Evolutionary conservation across 2,329 filamentous ascomycete genomes (phyloP), one percentile per base, ranked within the genome.

Genomic region (Neonectria sp.): DNA sequence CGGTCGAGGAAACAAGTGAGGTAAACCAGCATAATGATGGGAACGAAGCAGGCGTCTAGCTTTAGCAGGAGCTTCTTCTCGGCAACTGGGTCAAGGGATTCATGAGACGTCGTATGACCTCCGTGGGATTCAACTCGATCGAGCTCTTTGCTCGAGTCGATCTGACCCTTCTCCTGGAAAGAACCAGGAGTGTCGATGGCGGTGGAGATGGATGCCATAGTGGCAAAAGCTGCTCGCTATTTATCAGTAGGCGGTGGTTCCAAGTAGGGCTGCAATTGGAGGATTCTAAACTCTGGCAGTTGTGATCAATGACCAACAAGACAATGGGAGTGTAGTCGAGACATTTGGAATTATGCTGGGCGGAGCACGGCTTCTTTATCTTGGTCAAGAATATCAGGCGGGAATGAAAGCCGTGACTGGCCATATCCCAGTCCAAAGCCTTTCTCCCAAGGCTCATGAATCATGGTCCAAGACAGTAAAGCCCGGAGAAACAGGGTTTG

Each of bases 1-100:
- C 88, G 82, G 75, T 90, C 88, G 46, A 89, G 79, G 71, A 87
- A 88, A 67, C 84, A 87, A 4, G 83, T 82, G 24, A 90, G 73
- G 68, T 88, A 90, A 5, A 89, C 81, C 53, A 88, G 76, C 82
- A 87, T 88, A 65, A 89, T 85, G 61, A 89, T 83, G 57, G 79
- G 79, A 4, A 79, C 74, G 24, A 80, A 76, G 55, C 74, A 75
- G 17, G 72, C 40, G 56, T 81, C 79, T 6, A 81, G 76, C 61
- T 81, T 81, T 45, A 69, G 60, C 15, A 81, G 70, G 5, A 80
- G 74, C 37, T 73, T 76, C 12, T 66, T 62, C 68, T 81, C 79
- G 12, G 72, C 73, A 7, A 55, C 61, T 3, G 76, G 71, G 66
- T 80, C 78, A 24, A 78, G 68, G 24, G 53, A 53, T 53, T 53